These are phyloP conservation scores for Tylopilus balloui DNA, from an alignment of 768 basidiomycete species.

Conservation along the genomic window DNA sequence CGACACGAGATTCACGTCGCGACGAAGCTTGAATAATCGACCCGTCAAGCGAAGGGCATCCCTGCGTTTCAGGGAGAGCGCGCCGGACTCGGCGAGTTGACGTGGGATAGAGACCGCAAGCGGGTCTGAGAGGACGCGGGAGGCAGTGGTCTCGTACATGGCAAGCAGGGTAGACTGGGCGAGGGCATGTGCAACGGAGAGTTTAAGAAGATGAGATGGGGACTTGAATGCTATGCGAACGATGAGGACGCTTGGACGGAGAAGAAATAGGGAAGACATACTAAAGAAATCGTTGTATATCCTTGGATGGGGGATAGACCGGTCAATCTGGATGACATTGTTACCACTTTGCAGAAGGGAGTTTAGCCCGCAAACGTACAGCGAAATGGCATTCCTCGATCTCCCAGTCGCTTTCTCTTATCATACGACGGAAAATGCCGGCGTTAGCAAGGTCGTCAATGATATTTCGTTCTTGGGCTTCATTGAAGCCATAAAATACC, in stretches of 20 bases:
- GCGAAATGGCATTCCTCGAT: constrained; percentile 90
- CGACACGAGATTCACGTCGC: constrained; percentile 87
- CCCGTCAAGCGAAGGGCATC: constrained; percentile 89
- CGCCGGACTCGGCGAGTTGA: constrained; percentile 75
- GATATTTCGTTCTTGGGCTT: constrained; percentile 74
- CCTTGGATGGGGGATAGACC: constrained; percentile 76
- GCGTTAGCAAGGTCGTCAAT: constrained; percentile 79
- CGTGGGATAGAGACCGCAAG: constrained; percentile 77
- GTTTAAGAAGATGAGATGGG: constrained; percentile 81
- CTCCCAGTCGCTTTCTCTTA: constrained; percentile 77
- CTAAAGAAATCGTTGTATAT: constrained; percentile 98
- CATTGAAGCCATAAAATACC: constrained; percentile 86
- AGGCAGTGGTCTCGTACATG: constrained; percentile 76
- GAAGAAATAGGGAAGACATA: constrained; percentile 36
- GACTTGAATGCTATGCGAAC: constrained; percentile 73
- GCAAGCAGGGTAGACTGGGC: constrained; percentile 93
- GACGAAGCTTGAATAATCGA: constrained; percentile 76
- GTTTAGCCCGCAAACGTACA: constrained; percentile 35
- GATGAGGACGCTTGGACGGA: neutral
- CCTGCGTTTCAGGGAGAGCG: constrained; percentile 66
- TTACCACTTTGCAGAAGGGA: neutral
- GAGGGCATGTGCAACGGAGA: constrained; percentile 91
- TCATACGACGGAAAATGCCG: constrained; percentile 57
- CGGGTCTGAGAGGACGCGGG: constrained; percentile 72
- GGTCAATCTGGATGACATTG: constrained; percentile 58